These are phyloP conservation scores for Phlebopus sp. DNA, from an alignment of 1,284 basidiomycete genomes.

Conservation along the genomic window DNA sequence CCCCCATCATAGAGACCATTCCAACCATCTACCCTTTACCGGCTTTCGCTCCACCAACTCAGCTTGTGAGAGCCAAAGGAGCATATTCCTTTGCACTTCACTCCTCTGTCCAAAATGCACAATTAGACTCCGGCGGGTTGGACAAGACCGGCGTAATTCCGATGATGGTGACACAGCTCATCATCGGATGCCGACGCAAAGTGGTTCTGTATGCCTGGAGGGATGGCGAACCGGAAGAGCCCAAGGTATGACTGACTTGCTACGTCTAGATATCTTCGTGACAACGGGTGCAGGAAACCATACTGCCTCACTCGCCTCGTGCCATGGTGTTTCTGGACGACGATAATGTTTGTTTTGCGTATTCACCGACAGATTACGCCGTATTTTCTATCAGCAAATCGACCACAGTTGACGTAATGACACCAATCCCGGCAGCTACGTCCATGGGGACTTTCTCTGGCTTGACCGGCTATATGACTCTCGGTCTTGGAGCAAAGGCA, in stretches of 20 bases:
- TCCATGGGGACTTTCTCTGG: constrained; percentile 74
- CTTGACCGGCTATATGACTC: constrained; percentile 85
- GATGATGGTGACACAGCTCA: constrained; percentile 69
- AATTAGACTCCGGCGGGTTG: not conserved
- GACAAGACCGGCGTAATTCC: constrained; percentile 36
- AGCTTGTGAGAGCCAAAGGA: constrained; percentile 69
- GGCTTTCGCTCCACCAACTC: constrained; percentile 63
- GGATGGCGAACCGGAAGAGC: constrained; percentile 77
- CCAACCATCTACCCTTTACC: constrained; percentile 67
- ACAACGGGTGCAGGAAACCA: constrained; percentile 58
- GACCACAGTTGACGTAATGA: constrained; percentile 54
- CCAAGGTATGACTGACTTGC: constrained; percentile 49
- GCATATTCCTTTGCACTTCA: constrained; percentile 81
- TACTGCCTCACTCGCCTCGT: constrained; percentile 83
- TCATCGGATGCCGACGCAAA: constrained; percentile 84
- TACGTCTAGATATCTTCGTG: not conserved
- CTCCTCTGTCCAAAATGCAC: constrained; percentile 50
- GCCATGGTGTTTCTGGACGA: constrained; percentile 66
- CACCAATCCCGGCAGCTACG: constrained; percentile 39
- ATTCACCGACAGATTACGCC: constrained; percentile 72
- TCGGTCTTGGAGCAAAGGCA: constrained; percentile 72
- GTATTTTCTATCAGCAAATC: constrained; percentile 67
- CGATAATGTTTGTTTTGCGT: constrained; percentile 70
- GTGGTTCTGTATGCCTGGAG: constrained; percentile 86
- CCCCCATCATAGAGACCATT: constrained; percentile 46